Conservation (phyloP, 2,329 filamentous ascomycete genomes). For the Colletotrichum euphorbiae region DNA sequence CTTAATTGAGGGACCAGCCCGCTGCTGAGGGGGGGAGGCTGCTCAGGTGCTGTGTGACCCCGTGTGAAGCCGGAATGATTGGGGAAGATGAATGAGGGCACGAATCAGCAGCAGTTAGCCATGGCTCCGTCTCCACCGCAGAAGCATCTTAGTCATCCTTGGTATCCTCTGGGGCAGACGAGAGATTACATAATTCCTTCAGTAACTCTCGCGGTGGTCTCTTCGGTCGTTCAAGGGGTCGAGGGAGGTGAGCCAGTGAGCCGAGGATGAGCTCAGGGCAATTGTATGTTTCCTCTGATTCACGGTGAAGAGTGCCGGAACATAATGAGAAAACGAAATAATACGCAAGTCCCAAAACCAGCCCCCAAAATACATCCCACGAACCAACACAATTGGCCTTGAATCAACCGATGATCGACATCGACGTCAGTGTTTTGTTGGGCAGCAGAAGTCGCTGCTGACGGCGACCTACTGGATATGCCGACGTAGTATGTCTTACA, state of each 20-base stretch:
- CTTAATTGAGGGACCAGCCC: slow-evolving; percentile 24
- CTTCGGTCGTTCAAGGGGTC: not conserved
- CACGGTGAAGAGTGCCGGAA: too few species aligned
- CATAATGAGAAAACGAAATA: not conserved
- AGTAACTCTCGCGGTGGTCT: not conserved
- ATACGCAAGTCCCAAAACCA: not conserved
- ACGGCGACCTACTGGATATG: too few species aligned
- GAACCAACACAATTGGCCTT: not conserved
- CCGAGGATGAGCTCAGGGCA: not conserved
- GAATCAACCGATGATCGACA: not conserved
- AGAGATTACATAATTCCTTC: slow-evolving; percentile 30
- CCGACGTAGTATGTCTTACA: not conserved
- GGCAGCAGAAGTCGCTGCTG: not conserved
- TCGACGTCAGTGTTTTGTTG: not conserved
- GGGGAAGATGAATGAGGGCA: slow-evolving; percentile 38
- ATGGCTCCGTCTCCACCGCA: slow-evolving; percentile 24
- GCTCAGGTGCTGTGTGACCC: slow-evolving; percentile 32
- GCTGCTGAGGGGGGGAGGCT: too few species aligned
- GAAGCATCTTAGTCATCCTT: slow-evolving; percentile 34
- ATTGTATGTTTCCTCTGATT: not conserved
- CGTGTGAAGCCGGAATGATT: slow-evolving; percentile 38
- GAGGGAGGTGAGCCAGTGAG: not conserved
- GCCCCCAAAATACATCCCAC: not conserved
- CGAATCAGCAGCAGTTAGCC: slow-evolving; percentile 38
- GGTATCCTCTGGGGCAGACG: slow-evolving; percentile 26